Conservation (phyloP, 2,329 filamentous ascomycete species). For the Trichoderma koningiopsis region DNA sequence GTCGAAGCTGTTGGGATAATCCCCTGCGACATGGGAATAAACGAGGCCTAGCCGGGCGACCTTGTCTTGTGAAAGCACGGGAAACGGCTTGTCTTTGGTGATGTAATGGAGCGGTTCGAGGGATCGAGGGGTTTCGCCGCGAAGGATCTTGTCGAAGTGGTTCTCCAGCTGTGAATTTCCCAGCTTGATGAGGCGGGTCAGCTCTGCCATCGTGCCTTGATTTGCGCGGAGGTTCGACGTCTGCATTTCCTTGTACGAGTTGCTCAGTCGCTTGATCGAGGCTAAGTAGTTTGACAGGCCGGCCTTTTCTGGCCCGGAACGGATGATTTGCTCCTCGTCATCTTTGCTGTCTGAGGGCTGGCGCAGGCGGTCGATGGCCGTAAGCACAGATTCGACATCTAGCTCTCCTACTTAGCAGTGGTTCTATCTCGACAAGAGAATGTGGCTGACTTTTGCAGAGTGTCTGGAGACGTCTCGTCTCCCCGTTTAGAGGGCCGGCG, state of each 20-base stretch:
- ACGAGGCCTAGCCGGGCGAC: constrained; percentile 77
- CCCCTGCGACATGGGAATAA: constrained; percentile 72
- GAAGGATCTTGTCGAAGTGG: constrained; percentile 76
- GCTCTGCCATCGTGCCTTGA: constrained; percentile 81
- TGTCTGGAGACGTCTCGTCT: constrained; percentile 87
- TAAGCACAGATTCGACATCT: constrained; percentile 85
- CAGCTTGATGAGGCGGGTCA: constrained; percentile 73
- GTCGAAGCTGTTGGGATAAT: constrained; percentile 57
- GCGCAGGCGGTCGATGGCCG: constrained; percentile 83
- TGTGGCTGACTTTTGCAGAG: constrained; percentile 70
- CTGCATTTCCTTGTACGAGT: constrained; percentile 81
- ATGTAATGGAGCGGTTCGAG: constrained; percentile 91
- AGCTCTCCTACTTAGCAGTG: constrained; percentile 28
- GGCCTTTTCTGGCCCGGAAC: constrained; percentile 79
- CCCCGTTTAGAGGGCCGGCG: constrained; percentile 87
- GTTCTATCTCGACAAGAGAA: neutral
- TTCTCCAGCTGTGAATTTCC: constrained; percentile 83
- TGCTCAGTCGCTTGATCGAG: constrained; percentile 85
- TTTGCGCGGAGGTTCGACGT: constrained; percentile 91
- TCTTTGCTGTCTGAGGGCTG: constrained; percentile 92
- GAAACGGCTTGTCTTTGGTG: constrained; percentile 86
- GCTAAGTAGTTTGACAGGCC: constrained; percentile 83
- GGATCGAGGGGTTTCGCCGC: constrained; percentile 72
- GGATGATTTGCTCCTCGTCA: constrained; percentile 88
- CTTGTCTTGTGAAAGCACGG: constrained; percentile 74